These are phyloP conservation scores for Citrus trifoliata DNA, from an alignment of 345 rosid genomes.

Conservation along the genomic window DNA sequence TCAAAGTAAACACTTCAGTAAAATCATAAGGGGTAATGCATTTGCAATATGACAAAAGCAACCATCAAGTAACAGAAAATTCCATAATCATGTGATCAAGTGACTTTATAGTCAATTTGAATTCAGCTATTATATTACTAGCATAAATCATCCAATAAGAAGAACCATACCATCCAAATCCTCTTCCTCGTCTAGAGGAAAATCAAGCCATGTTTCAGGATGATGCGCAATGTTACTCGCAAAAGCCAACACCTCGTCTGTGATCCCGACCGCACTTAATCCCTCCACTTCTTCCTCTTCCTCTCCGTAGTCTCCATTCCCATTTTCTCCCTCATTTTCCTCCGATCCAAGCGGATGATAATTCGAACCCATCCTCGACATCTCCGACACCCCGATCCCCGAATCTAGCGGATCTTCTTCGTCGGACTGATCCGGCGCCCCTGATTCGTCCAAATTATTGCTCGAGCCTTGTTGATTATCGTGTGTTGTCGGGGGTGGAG, in stretches of 20 bases:
- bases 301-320: slow-evolving; percentile 26
- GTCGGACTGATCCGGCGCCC: slow-evolving; percentile 27
- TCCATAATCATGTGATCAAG: not conserved
- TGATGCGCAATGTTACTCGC: slow-evolving; percentile 85
- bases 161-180: slow-evolving; percentile 63
- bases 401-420: slow-evolving; percentile 27
- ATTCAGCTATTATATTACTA: not conserved
- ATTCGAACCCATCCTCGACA: slow-evolving; percentile 47
- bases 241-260: slow-evolving; percentile 80
- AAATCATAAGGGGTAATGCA: not conserved
- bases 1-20: not conserved
- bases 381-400: slow-evolving; percentile 51
- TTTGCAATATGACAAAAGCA: not conserved
- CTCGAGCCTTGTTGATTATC: not conserved
- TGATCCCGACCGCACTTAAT: slow-evolving; percentile 55
- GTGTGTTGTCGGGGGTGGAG: slow-evolving; percentile 44
- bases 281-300: slow-evolving; percentile 22
- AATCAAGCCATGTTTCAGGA: slow-evolving; percentile 98
- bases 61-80: not conserved
- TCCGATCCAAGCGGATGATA: slow-evolving; percentile 43
- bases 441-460: slow-evolving; percentile 21
- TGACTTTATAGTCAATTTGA: not conserved
- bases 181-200: slow-evolving; percentile 83
- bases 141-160: not conserved
- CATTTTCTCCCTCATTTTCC: slow-evolving; percentile 27